These are phyloP conservation scores for Sphagnum magellanicum DNA, from an alignment of 228 moss, liverwort and hornwort species.

Conservation along the genomic window DNA sequence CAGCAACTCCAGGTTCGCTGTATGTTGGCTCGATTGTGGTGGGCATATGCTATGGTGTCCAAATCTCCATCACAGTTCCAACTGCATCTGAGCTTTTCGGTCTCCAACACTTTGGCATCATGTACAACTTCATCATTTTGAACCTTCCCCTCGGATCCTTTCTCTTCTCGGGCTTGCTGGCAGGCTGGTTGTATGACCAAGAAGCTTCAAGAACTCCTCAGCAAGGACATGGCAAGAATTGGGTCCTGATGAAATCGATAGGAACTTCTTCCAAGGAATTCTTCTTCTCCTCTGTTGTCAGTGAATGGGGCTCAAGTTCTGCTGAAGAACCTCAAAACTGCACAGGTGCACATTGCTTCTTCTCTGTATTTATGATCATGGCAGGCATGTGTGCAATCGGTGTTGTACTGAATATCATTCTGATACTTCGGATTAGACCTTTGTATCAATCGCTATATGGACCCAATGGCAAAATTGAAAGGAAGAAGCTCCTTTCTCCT, in stretches of 20 bases:
- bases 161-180: slow-evolving; percentile 36
- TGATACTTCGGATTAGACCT: slow-evolving; percentile 31
- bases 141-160: slow-evolving; percentile 34
- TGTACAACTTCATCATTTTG: slow-evolving; percentile 43
- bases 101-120: slow-evolving; percentile 37
- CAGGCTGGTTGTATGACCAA: slow-evolving; percentile 38
- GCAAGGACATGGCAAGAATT: too few relatives aligned
- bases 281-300: background rate
- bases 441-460: slow-evolving; percentile 26
- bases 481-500: background rate
- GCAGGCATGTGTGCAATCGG: slow-evolving; percentile 23
- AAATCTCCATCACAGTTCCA: slow-evolving; percentile 31
- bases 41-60: slow-evolving; percentile 26
- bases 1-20: slow-evolving; percentile 31
- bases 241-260: too few relatives aligned
- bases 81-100: slow-evolving; percentile 55
- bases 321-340: slow-evolving; percentile 16
- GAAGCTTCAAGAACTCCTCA: slow-evolving; percentile 10
- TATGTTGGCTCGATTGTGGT: slow-evolving; percentile 33
- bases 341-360: slow-evolving; percentile 29
- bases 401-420: slow-evolving; percentile 23
- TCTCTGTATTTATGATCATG: slow-evolving; percentile 27
- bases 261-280: background rate
- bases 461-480: background rate
- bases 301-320: background rate